Percentiles rank a stretch among this genome's conserved stretches.
phyloP scores from a whole-genome alignment of 306 rosid genomes.

The Abrus precatorius region DNA sequence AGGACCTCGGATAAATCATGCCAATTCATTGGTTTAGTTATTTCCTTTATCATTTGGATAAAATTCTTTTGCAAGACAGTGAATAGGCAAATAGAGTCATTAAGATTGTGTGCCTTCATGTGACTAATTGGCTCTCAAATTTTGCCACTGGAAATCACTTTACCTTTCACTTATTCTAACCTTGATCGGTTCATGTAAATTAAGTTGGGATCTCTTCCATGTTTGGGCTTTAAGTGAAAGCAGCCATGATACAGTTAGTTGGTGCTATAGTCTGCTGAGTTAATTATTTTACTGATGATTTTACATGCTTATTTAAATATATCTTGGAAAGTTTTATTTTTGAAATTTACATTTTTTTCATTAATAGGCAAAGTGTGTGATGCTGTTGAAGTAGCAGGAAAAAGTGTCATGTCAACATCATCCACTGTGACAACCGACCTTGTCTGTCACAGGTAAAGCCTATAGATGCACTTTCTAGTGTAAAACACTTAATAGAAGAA shows the following conservation, averaged over 20 bases:
- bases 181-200: neutral
- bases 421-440: constrained; percentile 87
- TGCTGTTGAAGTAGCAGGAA: constrained; percentile 93
- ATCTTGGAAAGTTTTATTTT: neutral
- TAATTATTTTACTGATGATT: neutral
- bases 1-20: neutral
- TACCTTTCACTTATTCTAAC: neutral
- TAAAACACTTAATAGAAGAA: constrained; percentile 6
- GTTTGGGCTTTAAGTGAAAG: constrained; percentile 29
- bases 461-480: constrained; percentile 21
- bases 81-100: constrained; percentile 12
- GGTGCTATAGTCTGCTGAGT: constrained; percentile 6
- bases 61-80: neutral
- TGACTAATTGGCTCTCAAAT: neutral
- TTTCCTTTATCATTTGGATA: neutral
- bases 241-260: constrained; percentile 14
- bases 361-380: constrained; percentile 84
- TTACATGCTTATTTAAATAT: constrained; percentile 29
- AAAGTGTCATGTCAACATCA: constrained; percentile 90
- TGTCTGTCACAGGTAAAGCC: constrained; percentile 75
- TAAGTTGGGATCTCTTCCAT: neutral
- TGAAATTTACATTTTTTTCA: neutral
- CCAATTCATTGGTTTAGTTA: neutral
- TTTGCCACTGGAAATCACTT: neutral
- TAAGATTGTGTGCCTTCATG: constrained; percentile 1